Evolutionary conservation across 1,139 yeast genomes (phyloP).

Genomic region (Yueomyces sp.): DNA sequence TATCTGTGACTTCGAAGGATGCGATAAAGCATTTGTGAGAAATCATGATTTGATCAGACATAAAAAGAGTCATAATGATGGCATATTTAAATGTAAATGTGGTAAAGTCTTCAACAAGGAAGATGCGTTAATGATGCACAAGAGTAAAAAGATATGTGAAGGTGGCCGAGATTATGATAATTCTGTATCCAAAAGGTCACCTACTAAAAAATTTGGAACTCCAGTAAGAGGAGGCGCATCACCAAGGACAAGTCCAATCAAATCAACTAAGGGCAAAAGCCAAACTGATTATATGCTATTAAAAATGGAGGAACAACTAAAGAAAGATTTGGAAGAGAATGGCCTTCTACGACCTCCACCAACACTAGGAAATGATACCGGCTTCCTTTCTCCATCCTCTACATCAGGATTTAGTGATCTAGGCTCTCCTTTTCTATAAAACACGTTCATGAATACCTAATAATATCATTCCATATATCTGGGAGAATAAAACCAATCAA

Average conservation of each 20-base stretch:
- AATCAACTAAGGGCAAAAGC: slow-evolving; percentile 8
- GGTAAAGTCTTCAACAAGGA: slow-evolving; percentile 83
- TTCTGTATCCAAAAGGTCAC: slow-evolving; percentile 17
- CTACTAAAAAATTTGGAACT: slow-evolving; percentile 8
- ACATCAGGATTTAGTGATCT: background rate
- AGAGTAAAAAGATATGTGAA: slow-evolving; percentile 60
- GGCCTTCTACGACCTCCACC: background rate
- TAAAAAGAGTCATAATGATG: slow-evolving; percentile 72
- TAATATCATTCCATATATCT: background rate
- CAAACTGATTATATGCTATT: slow-evolving; percentile 8
- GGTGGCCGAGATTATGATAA: slow-evolving; percentile 44
- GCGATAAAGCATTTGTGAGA: slow-evolving; percentile 59
- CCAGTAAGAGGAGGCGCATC: slow-evolving; percentile 12
- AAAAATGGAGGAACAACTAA: slow-evolving; percentile 11
- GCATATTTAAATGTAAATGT: slow-evolving; percentile 68
- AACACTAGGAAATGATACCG: background rate
- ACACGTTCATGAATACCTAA: background rate
- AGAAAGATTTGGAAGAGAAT: background rate
- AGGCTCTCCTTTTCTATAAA: too few species aligned
- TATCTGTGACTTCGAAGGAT: slow-evolving; percentile 47
- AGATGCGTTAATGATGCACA: slow-evolving; percentile 78
- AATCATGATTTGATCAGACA: slow-evolving; percentile 92
- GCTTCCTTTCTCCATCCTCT: background rate
- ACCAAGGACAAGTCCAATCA: slow-evolving; percentile 10
- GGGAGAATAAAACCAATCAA: background rate